Percentiles rank a stretch among this genome's conserved stretches.
Conservation (phyloP, 2,329 filamentous ascomycete species). For the Alternaria ventricosa region DNA sequence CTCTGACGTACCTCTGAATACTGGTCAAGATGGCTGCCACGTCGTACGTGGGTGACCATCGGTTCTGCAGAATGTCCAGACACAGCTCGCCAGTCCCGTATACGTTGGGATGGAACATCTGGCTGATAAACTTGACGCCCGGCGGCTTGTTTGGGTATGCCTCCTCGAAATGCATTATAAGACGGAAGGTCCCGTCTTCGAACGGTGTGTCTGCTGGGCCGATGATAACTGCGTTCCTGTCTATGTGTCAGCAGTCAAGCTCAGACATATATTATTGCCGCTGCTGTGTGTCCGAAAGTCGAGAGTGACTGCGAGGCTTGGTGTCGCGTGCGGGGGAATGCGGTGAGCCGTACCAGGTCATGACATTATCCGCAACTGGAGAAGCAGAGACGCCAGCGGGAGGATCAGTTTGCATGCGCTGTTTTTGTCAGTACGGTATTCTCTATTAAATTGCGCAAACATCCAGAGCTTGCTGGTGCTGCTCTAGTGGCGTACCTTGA, state of each 20-base stretch:
- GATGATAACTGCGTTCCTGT: slow-evolving; percentile 97
- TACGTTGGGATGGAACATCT: slow-evolving; percentile 99
- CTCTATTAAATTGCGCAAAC: not conserved
- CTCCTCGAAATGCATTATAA: slow-evolving; percentile 99
- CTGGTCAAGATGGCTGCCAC: slow-evolving; percentile 96
- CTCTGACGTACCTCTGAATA: slow-evolving; percentile 79
- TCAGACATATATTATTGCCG: not conserved
- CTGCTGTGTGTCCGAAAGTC: not conserved
- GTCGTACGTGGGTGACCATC: slow-evolving; percentile 99
- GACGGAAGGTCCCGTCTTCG: slow-evolving; percentile 95
- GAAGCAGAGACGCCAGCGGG: slow-evolving; percentile 96
- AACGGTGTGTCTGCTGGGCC: slow-evolving; percentile 96
- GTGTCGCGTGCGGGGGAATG: slow-evolving; percentile 37
- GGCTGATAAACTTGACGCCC: slow-evolving; percentile 96
- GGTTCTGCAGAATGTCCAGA: slow-evolving; percentile 94
- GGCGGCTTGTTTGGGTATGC: slow-evolving; percentile 99
- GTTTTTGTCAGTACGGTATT: slow-evolving; percentile 22
- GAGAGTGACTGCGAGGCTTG: not conserved
- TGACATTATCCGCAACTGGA: slow-evolving; percentile 93
- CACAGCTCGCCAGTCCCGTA: slow-evolving; percentile 97
- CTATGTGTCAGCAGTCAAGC: slow-evolving; percentile 32
- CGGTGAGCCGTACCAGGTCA: slow-evolving; percentile 76
- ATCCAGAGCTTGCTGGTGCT: slow-evolving; percentile 5
- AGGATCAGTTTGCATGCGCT: slow-evolving; percentile 99
- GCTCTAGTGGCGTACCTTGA: slow-evolving; percentile 74